A percentile compares a stretch with the other conserved stretches of the same genome.
Evolutionary conservation across 129 eudicot species (phyloP).

Genomic region (Oenanthe sinensis): DNA sequence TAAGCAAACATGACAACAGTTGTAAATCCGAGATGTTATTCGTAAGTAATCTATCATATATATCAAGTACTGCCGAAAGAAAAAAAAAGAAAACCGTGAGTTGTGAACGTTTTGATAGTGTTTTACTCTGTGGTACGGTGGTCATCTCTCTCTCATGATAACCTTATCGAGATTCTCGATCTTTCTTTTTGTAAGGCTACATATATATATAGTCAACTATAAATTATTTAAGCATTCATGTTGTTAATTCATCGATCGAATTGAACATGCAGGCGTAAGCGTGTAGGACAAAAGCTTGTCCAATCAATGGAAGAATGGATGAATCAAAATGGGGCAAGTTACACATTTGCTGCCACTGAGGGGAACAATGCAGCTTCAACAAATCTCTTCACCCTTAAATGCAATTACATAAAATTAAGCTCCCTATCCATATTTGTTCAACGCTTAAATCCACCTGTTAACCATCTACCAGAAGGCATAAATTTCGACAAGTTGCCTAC

Average conservation of each 20-base stretch:
- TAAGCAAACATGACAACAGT: too few species aligned
- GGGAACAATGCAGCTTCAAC: constrained; percentile 22
- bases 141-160: neutral
- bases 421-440: constrained; percentile 16
- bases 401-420: constrained; percentile 13
- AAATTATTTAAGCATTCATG: neutral
- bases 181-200: neutral
- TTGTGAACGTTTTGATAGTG: too few species aligned
- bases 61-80: too few species aligned
- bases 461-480: neutral
- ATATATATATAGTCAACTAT: neutral
- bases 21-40: too few species aligned
- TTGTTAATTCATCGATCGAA: neutral
- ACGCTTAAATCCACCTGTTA: constrained; percentile 6
- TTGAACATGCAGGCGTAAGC: constrained; percentile 23
- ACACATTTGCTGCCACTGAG: constrained; percentile 25
- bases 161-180: neutral
- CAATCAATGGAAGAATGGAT: constrained; percentile 30
- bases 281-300: constrained; percentile 25
- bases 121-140: too few species aligned
- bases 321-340: constrained; percentile 16
- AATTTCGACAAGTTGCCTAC: constrained; percentile 9
- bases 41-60: too few species aligned
- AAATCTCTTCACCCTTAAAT: constrained; percentile 25
- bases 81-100: too few species aligned